Evolutionary conservation across 2,329 filamentous ascomycete genomes (phyloP), one percentile per base, ranked within the genome.

Genomic region (Trichoderma atrobrunneum): DNA sequence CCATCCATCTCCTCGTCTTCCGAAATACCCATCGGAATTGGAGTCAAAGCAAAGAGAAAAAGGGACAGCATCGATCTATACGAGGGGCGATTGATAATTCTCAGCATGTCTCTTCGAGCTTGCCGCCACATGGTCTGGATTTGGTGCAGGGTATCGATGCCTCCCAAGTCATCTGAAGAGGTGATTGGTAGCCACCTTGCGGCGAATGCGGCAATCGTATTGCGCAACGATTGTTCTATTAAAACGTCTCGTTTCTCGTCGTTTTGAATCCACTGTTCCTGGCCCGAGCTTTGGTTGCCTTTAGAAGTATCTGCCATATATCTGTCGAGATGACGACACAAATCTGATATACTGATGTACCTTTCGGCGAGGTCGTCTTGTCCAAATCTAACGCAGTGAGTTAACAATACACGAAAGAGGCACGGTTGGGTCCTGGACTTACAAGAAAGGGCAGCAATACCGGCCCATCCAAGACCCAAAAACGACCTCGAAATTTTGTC

Each of bases 401-500:
- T 18, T 28, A 43, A 43, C 3, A 21, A 24, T 43, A n/a, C 10
- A 24, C 2, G 14, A 7, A 6, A 28, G 34, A 24, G 28, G 60
- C 16, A 43, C 5, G 14, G 16, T n/a, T 62, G 10, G n/a, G 24
- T 10, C 28, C 21, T n/a, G 16, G 34, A 43, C 60, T 63, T 43
- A 63, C 60, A 63, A 24, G 24, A 28, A 63, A 63, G 60, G 60
- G 10, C 60, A 63, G 34, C 60, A 43, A 43, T 63, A 63, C 14
- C 60, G 34, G 24, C 60, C 60, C 60, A 63, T 63, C 60, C 60
- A 63, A 63, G 60, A 63, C 34, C 60, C 60, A 8, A 63, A 63
- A n/a, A 63, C 60, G 8, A 63, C 60, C 14, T 63, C 60, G 3
- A 63, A 63, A 14, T 63, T 63, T n/a, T 63, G 60, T 63, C 60